Evolutionary conservation across 2,329 filamentous ascomycete genomes (phyloP), one percentile per base, ranked within the genome.

Genomic region (Daldinia sp.): DNA sequence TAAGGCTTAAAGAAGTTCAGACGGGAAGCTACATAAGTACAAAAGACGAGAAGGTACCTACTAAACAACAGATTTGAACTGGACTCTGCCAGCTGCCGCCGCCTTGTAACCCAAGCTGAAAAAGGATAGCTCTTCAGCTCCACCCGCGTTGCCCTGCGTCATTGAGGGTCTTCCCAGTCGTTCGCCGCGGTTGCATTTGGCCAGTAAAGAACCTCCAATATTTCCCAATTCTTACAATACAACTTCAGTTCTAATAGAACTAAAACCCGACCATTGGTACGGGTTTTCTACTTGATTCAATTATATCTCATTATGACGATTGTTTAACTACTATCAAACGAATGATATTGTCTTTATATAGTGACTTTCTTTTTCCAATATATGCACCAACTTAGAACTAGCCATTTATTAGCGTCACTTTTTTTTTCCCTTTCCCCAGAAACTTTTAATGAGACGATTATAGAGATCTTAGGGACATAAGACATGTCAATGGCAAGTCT

Each of bases 401-500:
- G 58, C 15, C 39, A 28, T 54, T 28, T 60, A 42, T 46, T 60
- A 68, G 46, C 53, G 44, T 60, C 15, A 54, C 23, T 53, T 54
- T 61, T 63, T 42, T 42, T 57, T 23, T 23, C 20, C 20, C 41
- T 18, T 37, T 20, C 51, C 18, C 33, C 51, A 28, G 33, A 51
- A 44, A 61, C 30, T 39, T 39, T 60, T 63, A 56, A 68, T 64
- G 68, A 59, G 26, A 55, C 60, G 51, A 42, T 42, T 42, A 60
- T 20, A 60, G 58, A 64, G 35, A n/a, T 54, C 20, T 46, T 35
- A 39, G 20, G 37, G 20, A 54, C 39, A 37, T 35, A 42, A 42
- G 60, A 50, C 37, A 68, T 64, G 56, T 67, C 63, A 66, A 77
- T 77, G 75, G 69, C 74, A 42, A 68, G 69, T 65, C 66, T 69